Conservation (phyloP, 2,329 filamentous ascomycete genomes). For the Daldinia sp. region DNA sequence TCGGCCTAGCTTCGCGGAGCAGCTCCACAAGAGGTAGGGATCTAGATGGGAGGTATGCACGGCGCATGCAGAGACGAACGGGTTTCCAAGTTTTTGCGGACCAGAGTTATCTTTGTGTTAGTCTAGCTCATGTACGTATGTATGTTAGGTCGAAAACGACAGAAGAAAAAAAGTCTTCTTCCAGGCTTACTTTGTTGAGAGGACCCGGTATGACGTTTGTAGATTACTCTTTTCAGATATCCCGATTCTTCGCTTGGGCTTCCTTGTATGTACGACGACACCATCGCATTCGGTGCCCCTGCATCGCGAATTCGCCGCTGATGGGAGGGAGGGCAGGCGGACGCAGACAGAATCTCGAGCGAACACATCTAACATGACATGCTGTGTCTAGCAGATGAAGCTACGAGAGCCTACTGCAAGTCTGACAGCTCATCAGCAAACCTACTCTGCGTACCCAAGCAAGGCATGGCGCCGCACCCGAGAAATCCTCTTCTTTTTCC, state of each 20-base stretch:
- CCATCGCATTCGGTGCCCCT: background rate
- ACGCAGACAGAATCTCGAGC: no score
- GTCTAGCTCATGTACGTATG: background rate
- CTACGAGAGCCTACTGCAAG: background rate
- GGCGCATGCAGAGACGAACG: background rate
- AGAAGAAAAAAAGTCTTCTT: background rate
- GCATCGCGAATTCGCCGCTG: background rate
- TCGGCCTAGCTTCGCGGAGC: no score
- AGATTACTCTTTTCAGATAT: background rate
- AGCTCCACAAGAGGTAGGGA: conserved; percentile 8
- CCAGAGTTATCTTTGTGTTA: no score
- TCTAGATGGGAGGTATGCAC: background rate
- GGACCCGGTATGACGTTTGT: background rate
- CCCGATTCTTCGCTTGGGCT: background rate
- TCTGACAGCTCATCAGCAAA: background rate
- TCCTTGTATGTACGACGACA: background rate
- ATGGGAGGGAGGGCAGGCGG: no score
- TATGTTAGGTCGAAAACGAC: background rate
- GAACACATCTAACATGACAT: no score
- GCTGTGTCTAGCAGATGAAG: background rate
- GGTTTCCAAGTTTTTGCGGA: background rate
- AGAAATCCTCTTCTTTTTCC: background rate
- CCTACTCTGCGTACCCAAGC: no score
- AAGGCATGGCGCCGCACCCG: background rate
- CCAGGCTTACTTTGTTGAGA: background rate